These are phyloP conservation scores for Trifolium dubium DNA, from an alignment of 306 rosid species.

Conservation along the genomic window DNA sequence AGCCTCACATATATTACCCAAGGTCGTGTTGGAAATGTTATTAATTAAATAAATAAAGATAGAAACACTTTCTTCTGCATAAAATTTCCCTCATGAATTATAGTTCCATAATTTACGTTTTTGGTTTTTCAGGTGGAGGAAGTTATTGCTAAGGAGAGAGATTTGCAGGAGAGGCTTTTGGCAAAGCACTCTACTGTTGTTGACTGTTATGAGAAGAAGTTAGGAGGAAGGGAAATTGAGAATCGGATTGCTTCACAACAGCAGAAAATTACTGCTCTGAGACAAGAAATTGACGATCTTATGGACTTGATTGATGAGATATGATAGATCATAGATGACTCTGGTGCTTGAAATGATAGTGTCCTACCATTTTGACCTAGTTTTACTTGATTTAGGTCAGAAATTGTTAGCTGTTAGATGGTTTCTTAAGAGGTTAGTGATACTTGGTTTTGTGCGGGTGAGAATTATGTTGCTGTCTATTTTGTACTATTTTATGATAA, in stretches of 20 bases:
- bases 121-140: conserved; percentile 79
- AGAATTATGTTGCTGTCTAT: conserved; percentile 26
- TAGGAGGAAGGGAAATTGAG: conserved; percentile 88
- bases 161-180: conserved; percentile 81
- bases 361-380: conserved; percentile 41
- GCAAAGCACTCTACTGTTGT: conserved; percentile 79
- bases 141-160: conserved; percentile 78
- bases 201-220: conserved; percentile 92
- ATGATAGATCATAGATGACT: conserved; percentile 46
- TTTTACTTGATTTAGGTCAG: conserved; percentile 40
- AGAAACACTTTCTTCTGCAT: conserved; percentile 19
- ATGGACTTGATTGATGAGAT: conserved; percentile 76
- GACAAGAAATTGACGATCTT: conserved; percentile 85
- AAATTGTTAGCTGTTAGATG: conserved; percentile 32
- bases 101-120: conserved; percentile 22
- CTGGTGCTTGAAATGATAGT: conserved; percentile 32
- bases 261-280: conserved; percentile 74
- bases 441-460: conserved; percentile 10
- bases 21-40: conserved; percentile 55
- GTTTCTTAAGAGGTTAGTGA: conserved; percentile 22
- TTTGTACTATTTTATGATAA: conserved; percentile 26
- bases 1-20: conserved; percentile 76
- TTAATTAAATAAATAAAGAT: not conserved
- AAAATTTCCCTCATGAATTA: conserved; percentile 24
- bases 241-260: conserved; percentile 75